These are phyloP conservation scores for Mucor saturninus DNA, from an alignment of 371 early-diverging fungal species.

Conservation along the genomic window DNA sequence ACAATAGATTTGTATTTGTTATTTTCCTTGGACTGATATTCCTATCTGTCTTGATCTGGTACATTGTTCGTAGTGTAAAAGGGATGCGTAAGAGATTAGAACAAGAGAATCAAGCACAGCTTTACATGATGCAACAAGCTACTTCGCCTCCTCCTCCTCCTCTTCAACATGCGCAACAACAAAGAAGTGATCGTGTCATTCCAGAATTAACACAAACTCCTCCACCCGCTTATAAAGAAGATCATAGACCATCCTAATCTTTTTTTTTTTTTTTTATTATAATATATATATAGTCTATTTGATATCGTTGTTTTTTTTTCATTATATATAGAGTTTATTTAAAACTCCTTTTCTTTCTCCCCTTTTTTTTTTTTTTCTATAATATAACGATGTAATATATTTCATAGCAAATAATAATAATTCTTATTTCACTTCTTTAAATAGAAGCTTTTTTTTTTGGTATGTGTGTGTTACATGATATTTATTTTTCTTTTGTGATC, in stretches of 20 bases:
- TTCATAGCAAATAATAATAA: background rate
- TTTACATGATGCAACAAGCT: constrained; percentile 35
- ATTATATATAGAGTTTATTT: background rate
- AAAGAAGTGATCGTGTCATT: constrained; percentile 12
- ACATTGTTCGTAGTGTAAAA: constrained; percentile 30
- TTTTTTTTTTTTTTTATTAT: constrained; percentile 1
- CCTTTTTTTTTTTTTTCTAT: background rate
- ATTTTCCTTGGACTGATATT: constrained; percentile 27
- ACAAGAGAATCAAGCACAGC: constrained; percentile 30
- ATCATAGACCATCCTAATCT: background rate
- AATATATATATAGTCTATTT: background rate
- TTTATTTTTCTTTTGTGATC: constrained; percentile 11
- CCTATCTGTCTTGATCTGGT: constrained; percentile 28
- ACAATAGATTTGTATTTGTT: constrained; percentile 41
- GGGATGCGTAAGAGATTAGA: constrained; percentile 39
- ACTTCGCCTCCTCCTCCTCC: constrained; percentile 11
- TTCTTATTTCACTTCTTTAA: background rate
- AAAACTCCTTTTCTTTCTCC: background rate
- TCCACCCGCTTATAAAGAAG: constrained; percentile 30
- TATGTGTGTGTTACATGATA: background rate
- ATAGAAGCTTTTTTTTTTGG: background rate
- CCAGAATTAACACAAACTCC: constrained; percentile 15
- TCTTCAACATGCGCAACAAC: constrained; percentile 2
- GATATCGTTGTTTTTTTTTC: background rate
- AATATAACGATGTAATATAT: constrained; percentile 11